These are phyloP conservation scores for Penicillium sp. DNA, from an alignment of 2,329 filamentous ascomycete genomes.

Conservation along the genomic window DNA sequence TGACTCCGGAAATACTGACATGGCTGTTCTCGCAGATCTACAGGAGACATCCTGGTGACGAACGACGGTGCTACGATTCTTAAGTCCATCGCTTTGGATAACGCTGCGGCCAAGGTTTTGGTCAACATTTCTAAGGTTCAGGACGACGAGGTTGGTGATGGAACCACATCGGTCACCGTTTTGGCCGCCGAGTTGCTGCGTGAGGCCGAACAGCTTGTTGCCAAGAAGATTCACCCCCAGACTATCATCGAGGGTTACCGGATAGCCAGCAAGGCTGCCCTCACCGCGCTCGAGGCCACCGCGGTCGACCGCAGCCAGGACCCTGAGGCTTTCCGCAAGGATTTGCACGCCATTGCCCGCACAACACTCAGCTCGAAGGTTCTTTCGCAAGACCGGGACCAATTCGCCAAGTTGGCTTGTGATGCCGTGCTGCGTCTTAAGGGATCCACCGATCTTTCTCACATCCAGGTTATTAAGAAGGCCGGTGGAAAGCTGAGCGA, in stretches of 20 bases:
- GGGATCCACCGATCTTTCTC: constrained; percentile 87
- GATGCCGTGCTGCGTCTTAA: constrained; percentile 89
- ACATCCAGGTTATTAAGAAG: constrained; percentile 99
- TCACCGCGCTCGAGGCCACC: constrained; percentile 77
- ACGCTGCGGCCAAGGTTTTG: constrained; percentile 94
- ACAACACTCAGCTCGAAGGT: constrained; percentile 98
- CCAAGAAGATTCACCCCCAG: constrained; percentile 98
- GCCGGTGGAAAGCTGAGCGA: constrained; percentile 95
- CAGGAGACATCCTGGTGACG: constrained; percentile 95
- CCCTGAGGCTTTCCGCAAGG: constrained; percentile 79
- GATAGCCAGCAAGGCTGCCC: constrained; percentile 88
- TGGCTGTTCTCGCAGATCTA: constrained; percentile 61
- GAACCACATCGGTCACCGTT: constrained; percentile 96
- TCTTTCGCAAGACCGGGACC: constrained; percentile 85
- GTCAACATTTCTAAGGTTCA: constrained; percentile 99
- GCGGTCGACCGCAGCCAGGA: constrained; percentile 89
- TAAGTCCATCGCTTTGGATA: constrained; percentile 97
- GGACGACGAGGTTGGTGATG: constrained; percentile 97
- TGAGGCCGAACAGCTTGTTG: constrained; percentile 94
- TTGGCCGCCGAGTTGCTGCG: constrained; percentile 91
- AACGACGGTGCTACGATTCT: constrained; percentile 98
- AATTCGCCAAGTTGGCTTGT: constrained; percentile 85
- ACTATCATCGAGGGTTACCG: constrained; percentile 99
- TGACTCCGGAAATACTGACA: constrained; percentile 16
- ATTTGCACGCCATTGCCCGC: constrained; percentile 84